Conservation (phyloP, 2,329 filamentous ascomycete species). For the Fusarium nematophilum region DNA sequence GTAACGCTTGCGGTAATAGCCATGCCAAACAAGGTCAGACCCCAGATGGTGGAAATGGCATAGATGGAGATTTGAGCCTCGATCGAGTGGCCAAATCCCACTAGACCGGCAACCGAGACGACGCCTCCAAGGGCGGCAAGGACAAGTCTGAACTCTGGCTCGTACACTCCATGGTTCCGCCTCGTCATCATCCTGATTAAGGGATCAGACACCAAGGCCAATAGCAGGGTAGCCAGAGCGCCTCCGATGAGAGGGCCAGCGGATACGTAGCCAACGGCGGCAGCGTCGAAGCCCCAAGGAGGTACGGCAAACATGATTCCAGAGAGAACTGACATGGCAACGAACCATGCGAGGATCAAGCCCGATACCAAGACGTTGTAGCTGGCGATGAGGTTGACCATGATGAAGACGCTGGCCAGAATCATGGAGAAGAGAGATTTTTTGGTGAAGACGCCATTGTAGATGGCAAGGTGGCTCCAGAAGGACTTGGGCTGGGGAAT, state of each 20-base stretch:
- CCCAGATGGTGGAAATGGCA: constrained; percentile 6
- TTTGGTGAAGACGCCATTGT: constrained; percentile 7
- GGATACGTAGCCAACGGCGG: constrained; percentile 15
- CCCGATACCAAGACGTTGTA: constrained; percentile 16
- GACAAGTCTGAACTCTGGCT: constrained; percentile 18
- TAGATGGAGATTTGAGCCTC: constrained; percentile 2
- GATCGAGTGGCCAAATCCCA: constrained; percentile 10
- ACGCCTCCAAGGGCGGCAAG: not conserved
- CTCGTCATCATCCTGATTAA: constrained; percentile 7
- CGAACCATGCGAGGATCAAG: constrained; percentile 13
- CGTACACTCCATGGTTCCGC: constrained; percentile 17
- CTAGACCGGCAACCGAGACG: constrained; percentile 1
- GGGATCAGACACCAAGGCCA: constrained; percentile 5
- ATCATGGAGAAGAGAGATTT: constrained; percentile 11
- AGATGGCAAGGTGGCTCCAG: constrained; percentile 2
- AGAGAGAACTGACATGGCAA: constrained; percentile 17
- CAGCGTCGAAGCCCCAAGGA: constrained; percentile 14
- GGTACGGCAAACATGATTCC: constrained; percentile 21
- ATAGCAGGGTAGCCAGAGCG: not conserved
- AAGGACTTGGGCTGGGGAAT: constrained; percentile 6
- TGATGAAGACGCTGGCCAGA: constrained; percentile 6
- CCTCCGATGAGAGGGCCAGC: constrained; percentile 13
- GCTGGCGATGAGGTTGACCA: constrained; percentile 9
- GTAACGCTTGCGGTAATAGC: not conserved
- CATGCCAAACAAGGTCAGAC: constrained; percentile 19